Evolutionary conservation across 2,329 filamentous ascomycete genomes (phyloP).

Genomic region (Elsinoe arachidis): DNA sequence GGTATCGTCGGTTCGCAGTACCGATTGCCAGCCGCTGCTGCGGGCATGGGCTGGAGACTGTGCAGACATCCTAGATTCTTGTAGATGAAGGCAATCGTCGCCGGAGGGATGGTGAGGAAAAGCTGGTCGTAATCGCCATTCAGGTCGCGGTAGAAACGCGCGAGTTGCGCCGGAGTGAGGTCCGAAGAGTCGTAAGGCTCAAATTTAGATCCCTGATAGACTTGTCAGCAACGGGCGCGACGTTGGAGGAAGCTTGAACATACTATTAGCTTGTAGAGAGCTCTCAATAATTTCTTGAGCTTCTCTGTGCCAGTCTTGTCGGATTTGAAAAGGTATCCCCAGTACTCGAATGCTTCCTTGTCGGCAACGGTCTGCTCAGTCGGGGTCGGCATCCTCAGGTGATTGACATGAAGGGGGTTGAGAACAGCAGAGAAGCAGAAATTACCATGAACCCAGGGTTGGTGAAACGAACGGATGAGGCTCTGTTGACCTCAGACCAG

Average conservation of each 20-base stretch:
- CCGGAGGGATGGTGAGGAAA: conserved; percentile 65
- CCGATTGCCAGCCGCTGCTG: conserved; percentile 49
- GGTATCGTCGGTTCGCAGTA: conserved; percentile 72
- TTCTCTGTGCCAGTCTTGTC: conserved; percentile 43
- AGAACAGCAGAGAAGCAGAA: not conserved
- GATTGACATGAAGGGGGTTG: not conserved
- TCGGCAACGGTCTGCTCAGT: conserved; percentile 23
- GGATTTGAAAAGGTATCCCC: conserved; percentile 43
- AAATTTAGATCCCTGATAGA: conserved; percentile 23
- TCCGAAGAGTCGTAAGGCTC: conserved; percentile 37
- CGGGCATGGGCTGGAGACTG: conserved; percentile 57
- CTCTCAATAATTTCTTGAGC: conserved; percentile 38
- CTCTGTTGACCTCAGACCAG: conserved; percentile 12
- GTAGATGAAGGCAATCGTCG: conserved; percentile 84
- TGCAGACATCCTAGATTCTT: conserved; percentile 86
- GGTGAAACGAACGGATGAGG: conserved; percentile 1
- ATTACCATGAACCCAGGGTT: not conserved
- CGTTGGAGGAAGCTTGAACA: conserved; percentile 11
- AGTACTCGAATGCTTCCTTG: conserved; percentile 40
- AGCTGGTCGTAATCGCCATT: conserved; percentile 47
- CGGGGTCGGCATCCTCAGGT: conserved; percentile 8
- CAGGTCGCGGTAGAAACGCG: conserved; percentile 41
- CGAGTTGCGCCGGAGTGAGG: conserved; percentile 41
- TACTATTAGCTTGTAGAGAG: conserved; percentile 41
- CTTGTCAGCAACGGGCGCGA: conserved; percentile 1